phyloP scores from a whole-genome alignment of 2,329 filamentous ascomycete genomes.

The Fusarium sp. region DNA sequence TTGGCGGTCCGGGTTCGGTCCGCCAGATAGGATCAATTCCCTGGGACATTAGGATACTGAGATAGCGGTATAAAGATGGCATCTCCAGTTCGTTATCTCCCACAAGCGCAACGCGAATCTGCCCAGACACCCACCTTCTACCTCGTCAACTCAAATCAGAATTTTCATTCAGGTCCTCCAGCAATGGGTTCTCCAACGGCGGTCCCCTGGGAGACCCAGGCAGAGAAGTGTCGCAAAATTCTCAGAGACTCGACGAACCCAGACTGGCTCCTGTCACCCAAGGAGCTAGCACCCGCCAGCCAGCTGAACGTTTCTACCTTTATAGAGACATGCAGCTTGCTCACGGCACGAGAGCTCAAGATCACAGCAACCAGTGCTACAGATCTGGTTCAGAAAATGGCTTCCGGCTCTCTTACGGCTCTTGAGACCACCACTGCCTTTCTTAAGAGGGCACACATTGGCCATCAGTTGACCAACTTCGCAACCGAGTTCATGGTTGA shows the following conservation, averaged over 20 bases:
- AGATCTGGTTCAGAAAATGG: background rate
- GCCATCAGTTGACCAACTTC: conserved; percentile 35
- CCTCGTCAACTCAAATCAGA: background rate
- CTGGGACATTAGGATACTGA: background rate
- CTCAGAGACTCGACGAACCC: conserved; percentile 6
- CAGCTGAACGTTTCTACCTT: background rate
- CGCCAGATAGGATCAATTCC: background rate
- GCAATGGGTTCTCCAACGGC: background rate
- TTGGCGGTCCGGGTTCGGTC: background rate
- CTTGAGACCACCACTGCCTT: conserved; percentile 20
- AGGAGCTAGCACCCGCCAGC: conserved; percentile 4
- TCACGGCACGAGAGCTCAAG: background rate
- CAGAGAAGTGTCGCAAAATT: conserved; percentile 17
- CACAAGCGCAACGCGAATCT: background rate
- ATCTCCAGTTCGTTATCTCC: background rate
- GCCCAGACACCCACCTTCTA: background rate
- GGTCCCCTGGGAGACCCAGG: conserved; percentile 10
- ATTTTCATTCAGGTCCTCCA: background rate
- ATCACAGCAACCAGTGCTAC: conserved; percentile 3
- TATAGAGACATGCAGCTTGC: background rate
- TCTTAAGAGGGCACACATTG: conserved; percentile 33
- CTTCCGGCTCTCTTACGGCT: conserved; percentile 4
- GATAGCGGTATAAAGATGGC: background rate
- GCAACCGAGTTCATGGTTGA: conserved; percentile 37
- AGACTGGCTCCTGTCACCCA: conserved; percentile 9